phyloP scores from a whole-genome alignment of 129 eudicot species.

The Artemisia argyi region DNA sequence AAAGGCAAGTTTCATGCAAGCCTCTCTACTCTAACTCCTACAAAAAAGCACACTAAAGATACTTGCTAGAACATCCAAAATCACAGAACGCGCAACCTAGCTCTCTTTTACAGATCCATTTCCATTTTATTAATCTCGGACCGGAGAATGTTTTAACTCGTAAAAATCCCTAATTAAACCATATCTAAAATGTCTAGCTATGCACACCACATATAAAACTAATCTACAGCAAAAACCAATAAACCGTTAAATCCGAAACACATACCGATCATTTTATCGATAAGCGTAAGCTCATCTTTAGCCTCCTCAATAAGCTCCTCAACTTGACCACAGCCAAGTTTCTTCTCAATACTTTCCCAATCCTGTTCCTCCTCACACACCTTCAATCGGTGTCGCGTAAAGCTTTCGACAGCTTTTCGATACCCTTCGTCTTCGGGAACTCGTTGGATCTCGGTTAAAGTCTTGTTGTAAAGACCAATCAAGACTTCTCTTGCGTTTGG shows the following conservation, averaged over 20 bases:
- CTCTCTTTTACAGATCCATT: no score
- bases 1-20: no score
- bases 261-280: slow-evolving; percentile 70
- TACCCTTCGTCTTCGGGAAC: slow-evolving; percentile 95
- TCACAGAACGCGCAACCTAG: no score
- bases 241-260: not conserved
- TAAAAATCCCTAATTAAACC: no score
- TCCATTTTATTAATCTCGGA: no score
- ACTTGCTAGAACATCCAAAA: no score
- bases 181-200: no score
- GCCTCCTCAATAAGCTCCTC: slow-evolving; percentile 96
- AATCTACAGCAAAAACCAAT: not conserved
- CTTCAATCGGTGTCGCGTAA: slow-evolving; percentile 84
- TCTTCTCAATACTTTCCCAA: slow-evolving; percentile 88
- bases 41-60: no score
- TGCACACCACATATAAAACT: not conserved
- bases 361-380: slow-evolving; percentile 88
- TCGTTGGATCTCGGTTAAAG: slow-evolving; percentile 85
- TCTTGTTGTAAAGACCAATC: slow-evolving; percentile 48
- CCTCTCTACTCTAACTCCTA: no score
- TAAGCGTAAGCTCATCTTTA: slow-evolving; percentile 84
- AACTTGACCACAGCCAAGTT: slow-evolving; percentile 87
- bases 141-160: no score
- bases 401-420: slow-evolving; percentile 92
- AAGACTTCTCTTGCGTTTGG: slow-evolving; percentile 38